phyloP scores from a whole-genome alignment of 805 yeast species.

The Barnettozyma siamensis region DNA sequence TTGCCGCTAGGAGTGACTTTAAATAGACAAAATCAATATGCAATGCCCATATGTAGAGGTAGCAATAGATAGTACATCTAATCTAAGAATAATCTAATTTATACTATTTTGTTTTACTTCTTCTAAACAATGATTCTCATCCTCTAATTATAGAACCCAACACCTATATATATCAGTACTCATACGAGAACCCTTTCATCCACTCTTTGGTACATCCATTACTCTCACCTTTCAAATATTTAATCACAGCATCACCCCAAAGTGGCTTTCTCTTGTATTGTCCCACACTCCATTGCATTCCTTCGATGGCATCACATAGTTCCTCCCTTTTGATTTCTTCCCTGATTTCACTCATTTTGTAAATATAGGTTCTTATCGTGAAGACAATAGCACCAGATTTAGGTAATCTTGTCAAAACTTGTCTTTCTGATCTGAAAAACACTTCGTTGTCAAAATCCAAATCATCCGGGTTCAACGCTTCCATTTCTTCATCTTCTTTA shows the following conservation, averaged over 20 bases:
- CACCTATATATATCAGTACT: no score
- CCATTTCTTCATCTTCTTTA: constrained; percentile 24
- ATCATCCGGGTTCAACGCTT: constrained; percentile 29
- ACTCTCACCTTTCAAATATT: constrained; percentile 33
- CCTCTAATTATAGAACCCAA: no score
- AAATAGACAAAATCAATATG: no score
- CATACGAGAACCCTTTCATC: constrained; percentile 9
- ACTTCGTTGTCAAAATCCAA: constrained; percentile 37
- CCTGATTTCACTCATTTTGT: constrained; percentile 44
- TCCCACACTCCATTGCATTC: constrained; percentile 53
- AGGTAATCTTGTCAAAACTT: constrained; percentile 48
- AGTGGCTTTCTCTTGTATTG: constrained; percentile 55
- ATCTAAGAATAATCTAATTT: no score
- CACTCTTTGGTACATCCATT: constrained; percentile 27
- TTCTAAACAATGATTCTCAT: no score
- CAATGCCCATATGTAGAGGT: no score
- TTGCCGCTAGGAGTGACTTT: no score
- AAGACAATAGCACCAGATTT: constrained; percentile 40
- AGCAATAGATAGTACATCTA: no score
- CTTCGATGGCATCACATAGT: constrained; percentile 56
- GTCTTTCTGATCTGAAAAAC: constrained; percentile 58
- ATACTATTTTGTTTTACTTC: no score
- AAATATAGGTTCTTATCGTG: constrained; percentile 50
- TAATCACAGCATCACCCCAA: constrained; percentile 65
- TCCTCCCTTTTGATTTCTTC: constrained; percentile 44